Base-by-base conservation (phyloP, 305 asterid species). In the Striga hermonthica region DNA sequence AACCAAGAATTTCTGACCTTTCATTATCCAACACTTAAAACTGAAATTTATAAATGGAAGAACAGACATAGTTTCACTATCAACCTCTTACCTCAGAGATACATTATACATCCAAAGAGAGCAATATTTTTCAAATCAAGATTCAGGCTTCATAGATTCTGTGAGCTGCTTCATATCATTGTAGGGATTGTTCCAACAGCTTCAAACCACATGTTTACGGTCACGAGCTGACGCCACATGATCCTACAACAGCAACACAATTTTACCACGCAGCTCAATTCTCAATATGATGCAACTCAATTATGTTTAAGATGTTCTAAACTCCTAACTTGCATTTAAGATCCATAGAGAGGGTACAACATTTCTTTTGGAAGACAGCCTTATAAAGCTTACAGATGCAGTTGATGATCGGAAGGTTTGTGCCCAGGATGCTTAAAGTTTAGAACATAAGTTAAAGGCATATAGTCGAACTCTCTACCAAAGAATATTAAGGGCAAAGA, bases 191-290 rank as follows among this genome's bases (percentile, higher is more conserved):
- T 22, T 22, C 31, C 31, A 22, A 22, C 31, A 22, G 31, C 31
- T 22, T 86, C 86, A 92, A 75, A 70, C 64, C 72, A 86, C 82
- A 58, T 83, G 88, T 75, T 83, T 92, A 1, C 86, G 79, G 71
- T 85, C 97, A 68, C 97, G 98, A 74, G 95, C 91, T 50, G 95
- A 86, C 14, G 96, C 88, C 75, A 92, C 74, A 83, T 92, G 98
- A 80, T 87, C 97, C 98, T 92, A 89, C 79, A 82, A 74, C 54
- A 49, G 60, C 59, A 71, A 63, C 59, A 71, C 37, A 52, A 41
- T 22, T 44, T 57, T 72, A 22, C 40, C 22, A 36, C 34, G 48
- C 43, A 56, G 63, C 13, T 60, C 5, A 57, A 60, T 9, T 15
- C 65, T 9, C 22, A 66, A 65, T 35, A 45, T 53, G 41, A 55